Evolutionary conservation across 768 basidiomycete species (phyloP).

Genomic region (Trametes meyenii): DNA sequence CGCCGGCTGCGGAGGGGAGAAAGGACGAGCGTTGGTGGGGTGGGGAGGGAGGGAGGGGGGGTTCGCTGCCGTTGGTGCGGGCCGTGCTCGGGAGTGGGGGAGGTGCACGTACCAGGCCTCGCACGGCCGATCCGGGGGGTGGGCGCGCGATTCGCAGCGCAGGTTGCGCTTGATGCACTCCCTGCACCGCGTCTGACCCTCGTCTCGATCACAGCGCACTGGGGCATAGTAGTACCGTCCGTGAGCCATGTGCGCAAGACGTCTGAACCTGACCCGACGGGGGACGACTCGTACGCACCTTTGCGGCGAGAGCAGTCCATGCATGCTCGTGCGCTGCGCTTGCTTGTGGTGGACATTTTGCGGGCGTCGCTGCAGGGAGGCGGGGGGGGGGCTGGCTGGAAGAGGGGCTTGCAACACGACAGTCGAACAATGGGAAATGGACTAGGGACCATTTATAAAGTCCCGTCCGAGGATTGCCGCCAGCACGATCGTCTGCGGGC

Average conservation of each 20-base stretch:
- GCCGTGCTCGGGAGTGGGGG: background rate
- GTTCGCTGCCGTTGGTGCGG: background rate
- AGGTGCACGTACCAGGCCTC: background rate
- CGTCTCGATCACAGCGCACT: background rate
- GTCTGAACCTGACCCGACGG: background rate
- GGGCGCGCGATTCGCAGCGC: background rate
- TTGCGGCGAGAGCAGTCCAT: background rate
- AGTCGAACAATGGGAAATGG: background rate
- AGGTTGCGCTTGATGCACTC: background rate
- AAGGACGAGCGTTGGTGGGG: background rate
- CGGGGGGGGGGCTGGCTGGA: background rate
- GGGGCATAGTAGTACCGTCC: background rate
- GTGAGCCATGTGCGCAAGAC: background rate
- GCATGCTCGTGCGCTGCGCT: background rate
- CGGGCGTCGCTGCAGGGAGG: background rate
- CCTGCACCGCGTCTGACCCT: background rate
- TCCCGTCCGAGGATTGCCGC: background rate
- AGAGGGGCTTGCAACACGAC: background rate
- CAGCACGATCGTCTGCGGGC: background rate
- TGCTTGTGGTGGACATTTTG: background rate
- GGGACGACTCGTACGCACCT: background rate
- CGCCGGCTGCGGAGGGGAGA: conserved; percentile 4
- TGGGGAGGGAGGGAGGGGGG: no score
- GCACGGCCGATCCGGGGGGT: background rate
- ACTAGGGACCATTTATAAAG: background rate